These are phyloP conservation scores for Neonectria coccinea DNA, from an alignment of 2,329 filamentous ascomycete species.

Conservation along the genomic window DNA sequence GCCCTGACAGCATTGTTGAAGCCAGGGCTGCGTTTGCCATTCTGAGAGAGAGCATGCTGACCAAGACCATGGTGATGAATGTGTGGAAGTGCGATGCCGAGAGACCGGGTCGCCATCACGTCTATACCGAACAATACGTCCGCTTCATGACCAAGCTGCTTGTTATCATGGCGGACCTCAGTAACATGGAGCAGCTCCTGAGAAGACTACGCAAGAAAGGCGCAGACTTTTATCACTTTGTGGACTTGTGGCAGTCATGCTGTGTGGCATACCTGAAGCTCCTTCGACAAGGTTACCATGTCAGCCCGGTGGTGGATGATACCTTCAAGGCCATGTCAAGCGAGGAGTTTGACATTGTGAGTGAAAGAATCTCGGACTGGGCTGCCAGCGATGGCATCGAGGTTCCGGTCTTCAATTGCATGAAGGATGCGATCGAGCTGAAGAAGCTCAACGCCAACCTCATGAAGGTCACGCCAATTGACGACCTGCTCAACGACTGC, in stretches of 20 bases:
- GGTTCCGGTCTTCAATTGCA: conserved; percentile 61
- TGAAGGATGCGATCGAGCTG: conserved; percentile 69
- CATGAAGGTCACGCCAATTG: conserved; percentile 86
- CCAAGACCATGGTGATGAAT: conserved; percentile 93
- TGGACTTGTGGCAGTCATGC: conserved; percentile 69
- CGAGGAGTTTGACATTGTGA: conserved; percentile 69
- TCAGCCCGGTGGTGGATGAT: conserved; percentile 62
- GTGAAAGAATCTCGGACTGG: conserved; percentile 68
- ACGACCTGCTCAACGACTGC: conserved; percentile 92
- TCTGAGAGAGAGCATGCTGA: conserved; percentile 80
- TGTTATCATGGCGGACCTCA: conserved; percentile 78
- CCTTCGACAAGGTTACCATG: conserved; percentile 61
- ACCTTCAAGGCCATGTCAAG: conserved; percentile 64
- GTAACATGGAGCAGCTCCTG: conserved; percentile 81
- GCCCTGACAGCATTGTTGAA: conserved; percentile 65
- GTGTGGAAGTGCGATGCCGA: conserved; percentile 96
- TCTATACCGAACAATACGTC: conserved; percentile 89
- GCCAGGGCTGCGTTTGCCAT: conserved; percentile 85
- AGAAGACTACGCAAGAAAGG: conserved; percentile 85
- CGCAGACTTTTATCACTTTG: conserved; percentile 76
- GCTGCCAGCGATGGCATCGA: conserved; percentile 55
- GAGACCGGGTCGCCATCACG: conserved; percentile 84
- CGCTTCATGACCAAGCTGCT: conserved; percentile 83
- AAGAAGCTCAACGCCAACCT: conserved; percentile 85
- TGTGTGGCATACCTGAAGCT: conserved; percentile 66